These are phyloP conservation scores for Beta lomatogona DNA, from an alignment of 179 eudicot species.

Conservation along the genomic window DNA sequence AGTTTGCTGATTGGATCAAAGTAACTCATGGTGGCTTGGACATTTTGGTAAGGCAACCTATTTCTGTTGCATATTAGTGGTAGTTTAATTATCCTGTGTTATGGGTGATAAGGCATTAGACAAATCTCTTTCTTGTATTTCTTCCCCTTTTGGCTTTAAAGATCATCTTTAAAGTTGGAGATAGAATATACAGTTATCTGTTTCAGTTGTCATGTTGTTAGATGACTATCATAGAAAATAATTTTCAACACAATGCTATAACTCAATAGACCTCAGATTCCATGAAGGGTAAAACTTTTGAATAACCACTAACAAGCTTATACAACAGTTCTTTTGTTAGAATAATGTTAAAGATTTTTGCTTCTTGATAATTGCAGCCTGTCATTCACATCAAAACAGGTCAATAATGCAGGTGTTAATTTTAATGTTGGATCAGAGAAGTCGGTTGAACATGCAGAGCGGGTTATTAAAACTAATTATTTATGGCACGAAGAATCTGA, in stretches of 20 bases:
- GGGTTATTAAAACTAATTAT: conserved; percentile 77
- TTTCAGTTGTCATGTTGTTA: background rate
- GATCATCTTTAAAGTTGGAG: background rate
- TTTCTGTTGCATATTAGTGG: background rate
- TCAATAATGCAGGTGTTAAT: conserved; percentile 93
- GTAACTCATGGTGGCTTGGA: conserved; percentile 72
- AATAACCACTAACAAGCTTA: background rate
- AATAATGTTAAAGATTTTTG: background rate
- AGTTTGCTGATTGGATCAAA: conserved; percentile 64
- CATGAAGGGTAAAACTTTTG: background rate
- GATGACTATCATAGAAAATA: background rate
- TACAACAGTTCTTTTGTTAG: background rate
- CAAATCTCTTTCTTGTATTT: too few relatives aligned
- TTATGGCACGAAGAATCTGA: conserved; percentile 76
- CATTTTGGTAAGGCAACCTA: conserved; percentile 57
- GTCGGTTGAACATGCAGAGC: conserved; percentile 72
- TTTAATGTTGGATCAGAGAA: conserved; percentile 70
- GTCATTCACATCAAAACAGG: conserved; percentile 39
- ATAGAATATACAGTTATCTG: background rate
- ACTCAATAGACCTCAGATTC: background rate
- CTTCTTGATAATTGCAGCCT: conserved; percentile 14
- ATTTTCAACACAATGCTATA: background rate
- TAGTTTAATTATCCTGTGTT: background rate
- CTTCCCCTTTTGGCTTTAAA: background rate
- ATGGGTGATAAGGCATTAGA: background rate